These are phyloP conservation scores for Stylosanthes scabra DNA, from an alignment of 331 rosid species.

Conservation along the genomic window DNA sequence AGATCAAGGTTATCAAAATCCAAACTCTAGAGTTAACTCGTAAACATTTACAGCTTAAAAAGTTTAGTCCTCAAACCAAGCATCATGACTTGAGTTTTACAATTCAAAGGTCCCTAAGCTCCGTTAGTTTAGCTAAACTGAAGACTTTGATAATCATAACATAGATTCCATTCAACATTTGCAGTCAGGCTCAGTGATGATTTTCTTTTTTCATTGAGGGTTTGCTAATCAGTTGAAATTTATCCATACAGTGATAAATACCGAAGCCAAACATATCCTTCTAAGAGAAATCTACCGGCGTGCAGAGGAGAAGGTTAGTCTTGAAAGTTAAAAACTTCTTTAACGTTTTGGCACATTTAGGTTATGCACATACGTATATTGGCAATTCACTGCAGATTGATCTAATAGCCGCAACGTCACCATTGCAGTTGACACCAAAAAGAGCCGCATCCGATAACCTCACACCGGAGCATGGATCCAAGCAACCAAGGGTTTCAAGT, in stretches of 20 bases:
- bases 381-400: background rate
- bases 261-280: constrained; percentile 79
- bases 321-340: background rate
- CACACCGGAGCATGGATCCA: constrained; percentile 80
- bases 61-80: too few species aligned
- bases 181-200: constrained; percentile 6
- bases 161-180: constrained; percentile 4
- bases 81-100: too few species aligned
- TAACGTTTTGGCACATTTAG: background rate
- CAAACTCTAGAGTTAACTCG: too few species aligned
- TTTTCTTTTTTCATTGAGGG: constrained; percentile 8
- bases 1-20: background rate
- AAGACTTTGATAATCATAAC: too few species aligned
- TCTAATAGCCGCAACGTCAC: constrained; percentile 38
- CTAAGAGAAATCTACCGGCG: constrained; percentile 85
- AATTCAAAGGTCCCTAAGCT: too few species aligned
- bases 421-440: constrained; percentile 83
- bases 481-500: constrained; percentile 74
- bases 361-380: constrained; percentile 22
- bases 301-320: constrained; percentile 79
- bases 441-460: constrained; percentile 86
- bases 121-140: too few species aligned
- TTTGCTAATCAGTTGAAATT: constrained; percentile 44
- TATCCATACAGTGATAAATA: constrained; percentile 73
- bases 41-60: too few species aligned